Evolutionary conservation across 139 green algal genomes (phyloP).

Genomic region (Asterochloris sp.): DNA sequence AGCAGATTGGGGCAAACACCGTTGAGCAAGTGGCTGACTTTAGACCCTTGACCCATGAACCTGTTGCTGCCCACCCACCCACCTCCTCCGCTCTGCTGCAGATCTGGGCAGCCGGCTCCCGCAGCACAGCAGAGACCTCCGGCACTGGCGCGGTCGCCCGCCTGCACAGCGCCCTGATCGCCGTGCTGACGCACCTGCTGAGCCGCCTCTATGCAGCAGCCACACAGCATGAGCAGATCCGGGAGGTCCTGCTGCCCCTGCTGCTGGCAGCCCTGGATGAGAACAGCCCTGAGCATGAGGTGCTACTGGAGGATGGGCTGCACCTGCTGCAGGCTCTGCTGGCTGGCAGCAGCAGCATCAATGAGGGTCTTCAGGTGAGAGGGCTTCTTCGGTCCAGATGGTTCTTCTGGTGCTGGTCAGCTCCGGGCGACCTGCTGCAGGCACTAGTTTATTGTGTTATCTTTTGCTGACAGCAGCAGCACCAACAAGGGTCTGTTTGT

Average conservation of each 20-base stretch:
- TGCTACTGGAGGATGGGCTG: slow-evolving; percentile 59
- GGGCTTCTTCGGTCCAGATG: neutral
- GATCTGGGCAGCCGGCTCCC: slow-evolving; percentile 1
- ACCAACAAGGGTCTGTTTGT: too few relatives aligned
- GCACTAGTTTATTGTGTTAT: too few relatives aligned
- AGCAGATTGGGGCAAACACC: too few relatives aligned
- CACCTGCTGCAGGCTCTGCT: slow-evolving; percentile 34
- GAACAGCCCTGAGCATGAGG: slow-evolving; percentile 41
- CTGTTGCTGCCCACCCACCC: neutral
- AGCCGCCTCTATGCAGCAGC: slow-evolving; percentile 42
- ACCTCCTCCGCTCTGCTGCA: neutral
- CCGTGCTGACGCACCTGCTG: slow-evolving; percentile 67
- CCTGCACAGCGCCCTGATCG: slow-evolving; percentile 66
- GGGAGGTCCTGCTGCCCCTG: slow-evolving; percentile 59
- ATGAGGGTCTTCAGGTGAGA: slow-evolving; percentile 4
- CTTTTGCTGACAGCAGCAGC: too few relatives aligned
- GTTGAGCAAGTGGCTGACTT: too few relatives aligned
- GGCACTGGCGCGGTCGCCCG: slow-evolving; percentile 46
- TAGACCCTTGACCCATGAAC: neutral
- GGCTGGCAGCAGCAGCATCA: slow-evolving; percentile 19
- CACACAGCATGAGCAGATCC: slow-evolving; percentile 24
- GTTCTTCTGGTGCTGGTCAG: too few relatives aligned
- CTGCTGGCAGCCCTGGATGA: slow-evolving; percentile 51
- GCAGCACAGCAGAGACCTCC: slow-evolving; percentile 7
- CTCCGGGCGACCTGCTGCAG: too few relatives aligned